phyloP scores from a whole-genome alignment of 352 stramenopile genomes.

The Phytophthora citrophthora region DNA sequence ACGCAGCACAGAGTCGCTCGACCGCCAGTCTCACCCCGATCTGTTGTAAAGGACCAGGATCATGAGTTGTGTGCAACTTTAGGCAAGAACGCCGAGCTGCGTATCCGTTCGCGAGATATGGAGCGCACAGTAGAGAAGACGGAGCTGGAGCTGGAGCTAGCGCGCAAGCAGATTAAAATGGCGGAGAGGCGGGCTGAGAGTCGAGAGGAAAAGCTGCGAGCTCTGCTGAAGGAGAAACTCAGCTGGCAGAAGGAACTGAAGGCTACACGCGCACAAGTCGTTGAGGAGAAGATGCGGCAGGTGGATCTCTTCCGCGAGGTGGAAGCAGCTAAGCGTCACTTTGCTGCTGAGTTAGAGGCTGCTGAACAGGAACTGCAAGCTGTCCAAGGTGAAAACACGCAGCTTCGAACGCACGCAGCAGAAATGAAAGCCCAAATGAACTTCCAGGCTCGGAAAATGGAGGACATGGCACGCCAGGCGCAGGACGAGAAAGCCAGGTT shows the following conservation, averaged over 20 bases:
- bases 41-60: slow-evolving; percentile 47
- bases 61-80: slow-evolving; percentile 59
- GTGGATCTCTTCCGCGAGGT: slow-evolving; percentile 67
- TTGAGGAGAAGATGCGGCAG: slow-evolving; percentile 79
- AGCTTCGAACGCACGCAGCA: slow-evolving; percentile 37
- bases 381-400: slow-evolving; percentile 53
- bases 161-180: slow-evolving; percentile 67
- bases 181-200: slow-evolving; percentile 59
- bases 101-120: slow-evolving; percentile 60
- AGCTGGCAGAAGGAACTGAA: slow-evolving; percentile 73
- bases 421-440: slow-evolving; percentile 54
- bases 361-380: slow-evolving; percentile 39
- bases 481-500: slow-evolving; percentile 69
- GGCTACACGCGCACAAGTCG: slow-evolving; percentile 57
- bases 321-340: slow-evolving; percentile 57
- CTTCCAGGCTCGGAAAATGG: slow-evolving; percentile 54
- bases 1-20: slow-evolving; percentile 13
- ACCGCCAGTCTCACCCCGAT: slow-evolving; percentile 21
- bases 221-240: slow-evolving; percentile 73
- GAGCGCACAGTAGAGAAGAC: slow-evolving; percentile 54
- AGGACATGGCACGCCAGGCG: slow-evolving; percentile 52
- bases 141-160: slow-evolving; percentile 52
- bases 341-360: slow-evolving; percentile 41
- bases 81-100: slow-evolving; percentile 71
- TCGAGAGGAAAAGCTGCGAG: slow-evolving; percentile 67